phyloP scores from a whole-genome alignment of 768 basidiomycete species.

The Lyophyllum decastes region DNA sequence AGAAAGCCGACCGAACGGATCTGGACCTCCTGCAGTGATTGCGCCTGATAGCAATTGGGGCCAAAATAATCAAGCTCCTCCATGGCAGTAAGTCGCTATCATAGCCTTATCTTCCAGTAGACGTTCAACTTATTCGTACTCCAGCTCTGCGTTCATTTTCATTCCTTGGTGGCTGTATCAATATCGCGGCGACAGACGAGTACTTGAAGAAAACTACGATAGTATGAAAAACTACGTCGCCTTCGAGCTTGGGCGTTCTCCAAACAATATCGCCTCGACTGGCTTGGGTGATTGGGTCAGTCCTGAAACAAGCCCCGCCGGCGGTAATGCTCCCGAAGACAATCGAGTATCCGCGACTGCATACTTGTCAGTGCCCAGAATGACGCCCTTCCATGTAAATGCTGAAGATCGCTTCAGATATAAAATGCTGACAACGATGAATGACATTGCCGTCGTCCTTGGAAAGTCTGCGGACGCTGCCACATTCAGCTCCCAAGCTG shows the following conservation, averaged over 20 bases:
- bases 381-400: not conserved
- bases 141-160: conserved; percentile 28
- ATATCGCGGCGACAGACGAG: conserved; percentile 28
- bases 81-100: conserved; percentile 27
- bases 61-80: conserved; percentile 31
- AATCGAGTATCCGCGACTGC: conserved; percentile 28
- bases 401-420: conserved; percentile 21
- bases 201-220: conserved; percentile 26
- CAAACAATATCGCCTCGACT: conserved; percentile 27
- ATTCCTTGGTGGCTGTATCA: conserved; percentile 31
- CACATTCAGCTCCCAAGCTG: conserved; percentile 24
- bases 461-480: conserved; percentile 23
- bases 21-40: conserved; percentile 28
- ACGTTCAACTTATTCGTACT: not conserved
- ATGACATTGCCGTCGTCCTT: conserved; percentile 23
- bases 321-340: conserved; percentile 32
- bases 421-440: conserved; percentile 28
- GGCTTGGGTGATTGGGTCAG: conserved; percentile 39
- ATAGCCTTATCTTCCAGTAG: not conserved
- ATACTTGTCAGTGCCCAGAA: conserved; percentile 23
- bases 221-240: conserved; percentile 30
- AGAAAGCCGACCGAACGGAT: conserved; percentile 23
- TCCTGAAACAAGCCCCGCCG: conserved; percentile 44
- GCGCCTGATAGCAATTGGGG: conserved; percentile 32
- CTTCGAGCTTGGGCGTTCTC: conserved; percentile 28